Evolutionary conservation across 2,329 filamentous ascomycete species (phyloP), one percentile per base, ranked within the genome.

Genomic region (Rutstroemia sp.): DNA sequence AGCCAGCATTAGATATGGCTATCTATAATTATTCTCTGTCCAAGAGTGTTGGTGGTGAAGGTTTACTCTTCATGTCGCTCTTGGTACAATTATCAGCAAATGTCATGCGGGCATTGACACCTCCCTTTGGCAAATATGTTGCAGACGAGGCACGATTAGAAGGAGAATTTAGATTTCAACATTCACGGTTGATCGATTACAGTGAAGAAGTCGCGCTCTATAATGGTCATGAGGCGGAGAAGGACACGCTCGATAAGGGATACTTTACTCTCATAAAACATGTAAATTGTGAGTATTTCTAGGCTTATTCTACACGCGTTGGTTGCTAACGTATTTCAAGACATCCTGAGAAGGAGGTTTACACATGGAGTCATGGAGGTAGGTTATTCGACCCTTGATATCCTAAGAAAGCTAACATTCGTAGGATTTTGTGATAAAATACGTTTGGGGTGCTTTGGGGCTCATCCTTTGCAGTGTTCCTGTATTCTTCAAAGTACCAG

Each of bases 221-320:
- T 68, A 82, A 85, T 48, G 94, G 94, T 23, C 92, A 97, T 66
- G 87, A 92, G 66, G 91, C 88, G 10, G 94, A 99, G 72, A 97
- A 97, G 71, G 90, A 97, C 70, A 95, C 88, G 0, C 78, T 99
- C 53, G 94, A 99, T 73, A 97, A 97, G 75, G 92, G 94, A 16
- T 99, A 99, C 73, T 99, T 99, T 69, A 99, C 94, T 2, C 79
- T 99, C 39, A 99, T 99, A 76, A 97, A 96, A 74, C 94, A 99
- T 73, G 92, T 99, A 69, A 99, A 99, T 72, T 69, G 67, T 68
- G 60, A 34, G 64, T 60, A 45, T 17, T 5, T 4, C 12, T 27
- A 16, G 5, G 8, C 17, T 3, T 1, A 1, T 48, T 16, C 3
- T 21, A 10, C 50, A n/a, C 14, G 37, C 4, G 5, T 4, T 5